These are phyloP conservation scores for Fusarium phyllophilum DNA, from an alignment of 2,329 filamentous ascomycete species.

Conservation along the genomic window DNA sequence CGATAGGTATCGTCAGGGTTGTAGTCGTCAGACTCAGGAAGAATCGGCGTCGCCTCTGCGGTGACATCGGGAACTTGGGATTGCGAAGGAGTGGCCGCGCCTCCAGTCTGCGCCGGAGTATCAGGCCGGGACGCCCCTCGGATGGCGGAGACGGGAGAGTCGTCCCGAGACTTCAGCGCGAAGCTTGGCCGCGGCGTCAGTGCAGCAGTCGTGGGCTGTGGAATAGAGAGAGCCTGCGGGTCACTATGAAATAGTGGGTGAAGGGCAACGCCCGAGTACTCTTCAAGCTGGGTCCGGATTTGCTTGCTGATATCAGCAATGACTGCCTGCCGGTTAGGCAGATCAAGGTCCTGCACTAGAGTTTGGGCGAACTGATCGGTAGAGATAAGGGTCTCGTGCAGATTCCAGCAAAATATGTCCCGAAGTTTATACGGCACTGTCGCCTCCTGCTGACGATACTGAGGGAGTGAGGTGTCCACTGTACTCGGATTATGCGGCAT, in stretches of 20 bases:
- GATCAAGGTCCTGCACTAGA: constrained; percentile 91
- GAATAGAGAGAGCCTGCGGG: constrained; percentile 44
- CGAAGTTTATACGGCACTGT: constrained; percentile 89
- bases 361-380: constrained; percentile 95
- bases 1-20: constrained; percentile 96
- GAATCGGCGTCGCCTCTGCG: constrained; percentile 73
- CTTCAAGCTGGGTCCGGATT: constrained; percentile 93
- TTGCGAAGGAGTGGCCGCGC: constrained; percentile 60
- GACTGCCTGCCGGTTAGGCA: constrained; percentile 77
- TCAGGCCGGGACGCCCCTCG: constrained; percentile 60
- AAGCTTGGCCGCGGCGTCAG: constrained; percentile 46
- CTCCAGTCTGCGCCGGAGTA: constrained; percentile 66
- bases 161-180: constrained; percentile 51
- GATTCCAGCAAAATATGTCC: constrained; percentile 97
- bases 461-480: constrained; percentile 77
- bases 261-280: constrained; percentile 93
- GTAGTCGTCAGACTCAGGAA: constrained; percentile 73
- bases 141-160: constrained; percentile 51
- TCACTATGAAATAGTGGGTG: constrained; percentile 88
- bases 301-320: constrained; percentile 89
- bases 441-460: constrained; percentile 81
- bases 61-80: constrained; percentile 65
- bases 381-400: constrained; percentile 92
- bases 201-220: constrained; percentile 31
- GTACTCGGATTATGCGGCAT: constrained; percentile 66